Evolutionary conservation across 768 basidiomycete species (phyloP).

Genomic region (Asterophora parasitica): DNA sequence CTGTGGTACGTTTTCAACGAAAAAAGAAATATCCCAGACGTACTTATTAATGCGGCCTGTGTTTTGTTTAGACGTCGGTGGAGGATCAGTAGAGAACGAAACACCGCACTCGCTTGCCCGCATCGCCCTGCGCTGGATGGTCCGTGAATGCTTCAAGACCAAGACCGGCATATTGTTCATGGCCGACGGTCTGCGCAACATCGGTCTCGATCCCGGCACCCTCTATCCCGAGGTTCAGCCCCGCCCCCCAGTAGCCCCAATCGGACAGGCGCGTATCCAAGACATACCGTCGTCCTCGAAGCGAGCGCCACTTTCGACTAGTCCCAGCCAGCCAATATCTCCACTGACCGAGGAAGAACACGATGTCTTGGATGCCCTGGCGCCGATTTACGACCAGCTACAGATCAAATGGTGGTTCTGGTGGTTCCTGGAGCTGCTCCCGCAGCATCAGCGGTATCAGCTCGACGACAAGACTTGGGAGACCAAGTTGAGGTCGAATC

Average conservation of each 20-base stretch:
- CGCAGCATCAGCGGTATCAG: constrained; percentile 33
- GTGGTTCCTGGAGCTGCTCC: constrained; percentile 62
- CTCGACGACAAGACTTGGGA: constrained; percentile 26
- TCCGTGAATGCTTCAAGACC: constrained; percentile 45
- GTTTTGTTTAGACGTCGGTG: constrained; percentile 23
- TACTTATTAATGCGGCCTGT: background rate
- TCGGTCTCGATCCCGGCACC: constrained; percentile 1
- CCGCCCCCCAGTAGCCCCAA: background rate
- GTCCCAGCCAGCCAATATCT: background rate
- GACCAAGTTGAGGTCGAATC: constrained; percentile 24
- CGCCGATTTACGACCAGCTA: constrained; percentile 50
- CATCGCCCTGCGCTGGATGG: constrained; percentile 49
- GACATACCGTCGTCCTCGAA: background rate
- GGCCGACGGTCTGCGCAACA: background rate
- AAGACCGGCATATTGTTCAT: constrained; percentile 33
- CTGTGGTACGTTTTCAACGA: constrained; percentile 25
- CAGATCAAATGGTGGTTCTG: constrained; percentile 30
- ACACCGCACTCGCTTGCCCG: constrained; percentile 29
- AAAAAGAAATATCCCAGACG: background rate
- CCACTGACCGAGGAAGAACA: constrained; percentile 42
- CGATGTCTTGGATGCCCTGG: constrained; percentile 46
- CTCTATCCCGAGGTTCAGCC: constrained; percentile 1
- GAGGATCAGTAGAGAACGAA: constrained; percentile 29
- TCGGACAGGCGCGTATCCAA: background rate
- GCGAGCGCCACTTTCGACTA: too few species aligned